Evolutionary conservation across 1,284 basidiomycete genomes (phyloP), one percentile per base, ranked within the genome.

Genomic region (Austroboletus novae-zelandiae): DNA sequence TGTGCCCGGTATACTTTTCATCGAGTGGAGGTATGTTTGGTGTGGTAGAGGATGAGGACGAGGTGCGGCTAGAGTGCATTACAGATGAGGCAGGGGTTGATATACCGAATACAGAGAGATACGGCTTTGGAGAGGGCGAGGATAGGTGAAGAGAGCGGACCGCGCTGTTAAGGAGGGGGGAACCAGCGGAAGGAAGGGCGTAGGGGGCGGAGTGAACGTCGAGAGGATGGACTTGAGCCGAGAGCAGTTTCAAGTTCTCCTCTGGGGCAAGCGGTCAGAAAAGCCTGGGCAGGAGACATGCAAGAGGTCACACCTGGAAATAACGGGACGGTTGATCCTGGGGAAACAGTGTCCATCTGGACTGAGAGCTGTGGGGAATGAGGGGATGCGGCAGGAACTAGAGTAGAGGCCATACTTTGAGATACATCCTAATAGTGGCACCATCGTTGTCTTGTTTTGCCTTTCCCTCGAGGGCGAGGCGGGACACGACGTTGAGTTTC

Each of bases 201-300:
- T 88, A 91, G 3, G 89, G 88, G 3, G 74, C 75, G 7, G 83
- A 86, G 53, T 79, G 78, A 48, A 67, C 71, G 66, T 90, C 84
- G 25, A 91, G 72, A 10, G 89, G 88, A 59, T 91, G 89, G 4
- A 89, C 79, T 61, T 85, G 78, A 11, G 83, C 84, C 15, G 78
- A 76, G 41, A 86, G 62, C 43, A 91, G 78, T 65, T 86, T 89
- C 48, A 91, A 68, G 60, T 86, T 88, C 55, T 86, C 86, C 81
- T 91, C 88, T 87, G 60, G 9, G 0, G 34, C 6, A 18, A 2
- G 36, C 20, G 37, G 35, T 60, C 13, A 57, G 23, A 45, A 13
- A 29, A 17, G 3, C n/a, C 30, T 43, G 41, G 42, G 37, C 30
- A n/a, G 43, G 9, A 29, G 15, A 35, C 36, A 5, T 25, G 14